Percentiles rank a stretch among this genome's conserved stretches.
Conservation (phyloP, 2,329 filamentous ascomycete species). For the Aspergillus fumigatus region DNA sequence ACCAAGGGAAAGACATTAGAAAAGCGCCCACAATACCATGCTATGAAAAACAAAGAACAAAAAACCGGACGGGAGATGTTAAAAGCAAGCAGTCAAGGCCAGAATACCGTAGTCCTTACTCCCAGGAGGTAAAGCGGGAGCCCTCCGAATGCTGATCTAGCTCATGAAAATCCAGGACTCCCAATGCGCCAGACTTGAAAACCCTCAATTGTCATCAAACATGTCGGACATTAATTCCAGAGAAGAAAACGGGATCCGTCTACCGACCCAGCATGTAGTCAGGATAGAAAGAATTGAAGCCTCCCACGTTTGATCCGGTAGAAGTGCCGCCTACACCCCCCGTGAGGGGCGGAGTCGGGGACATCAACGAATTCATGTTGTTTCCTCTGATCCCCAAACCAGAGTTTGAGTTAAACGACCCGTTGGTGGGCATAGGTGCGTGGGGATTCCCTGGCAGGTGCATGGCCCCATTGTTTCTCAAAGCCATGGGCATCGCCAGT, state of each 20-base stretch:
- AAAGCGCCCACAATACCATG: constrained; percentile 32
- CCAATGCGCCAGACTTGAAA: constrained; percentile 36
- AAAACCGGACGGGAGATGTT: constrained; percentile 14
- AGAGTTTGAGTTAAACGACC: constrained; percentile 32
- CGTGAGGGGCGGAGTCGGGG: constrained; percentile 25
- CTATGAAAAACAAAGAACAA: constrained; percentile 21
- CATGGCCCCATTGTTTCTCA: constrained; percentile 29
- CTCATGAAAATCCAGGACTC: constrained; percentile 34
- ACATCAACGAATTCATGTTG: constrained; percentile 28
- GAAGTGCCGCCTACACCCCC: constrained; percentile 26
- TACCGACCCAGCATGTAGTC: constrained; percentile 48
- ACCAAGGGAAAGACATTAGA: constrained; percentile 27
- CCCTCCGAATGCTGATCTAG: constrained; percentile 40
- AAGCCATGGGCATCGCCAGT: constrained; percentile 44
- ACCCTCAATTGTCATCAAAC: constrained; percentile 38
- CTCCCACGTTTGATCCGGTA: constrained; percentile 28
- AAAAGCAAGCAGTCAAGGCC: constrained; percentile 27
- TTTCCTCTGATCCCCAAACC: constrained; percentile 37
- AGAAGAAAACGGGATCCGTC: constrained; percentile 21
- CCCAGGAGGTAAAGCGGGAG: constrained; percentile 30
- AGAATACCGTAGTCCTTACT: constrained; percentile 32
- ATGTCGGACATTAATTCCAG: constrained; percentile 38
- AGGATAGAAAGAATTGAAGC: constrained; percentile 38
- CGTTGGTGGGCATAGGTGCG: constrained; percentile 25
- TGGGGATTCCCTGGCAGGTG: constrained; percentile 28